A percentile compares a stretch with the other conserved stretches of the same genome.
phyloP scores from a whole-genome alignment of 139 green algal species.

The Picochlorum sp. region DNA sequence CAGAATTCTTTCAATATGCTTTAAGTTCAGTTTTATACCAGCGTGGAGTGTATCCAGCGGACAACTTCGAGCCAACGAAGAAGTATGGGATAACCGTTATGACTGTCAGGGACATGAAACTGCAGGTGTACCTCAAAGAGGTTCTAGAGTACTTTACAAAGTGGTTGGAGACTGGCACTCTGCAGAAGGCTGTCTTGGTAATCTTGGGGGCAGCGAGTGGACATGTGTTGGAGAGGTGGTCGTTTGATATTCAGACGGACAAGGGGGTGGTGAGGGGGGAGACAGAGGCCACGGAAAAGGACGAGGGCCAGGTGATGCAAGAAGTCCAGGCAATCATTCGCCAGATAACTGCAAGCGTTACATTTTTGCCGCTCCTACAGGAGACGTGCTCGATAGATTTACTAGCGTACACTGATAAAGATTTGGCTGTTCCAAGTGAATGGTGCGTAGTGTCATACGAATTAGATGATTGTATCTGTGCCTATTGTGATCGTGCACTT shows the following conservation, averaged over 20 bases:
- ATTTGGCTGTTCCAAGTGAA: slow-evolving; percentile 61
- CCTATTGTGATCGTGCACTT: too few relatives aligned
- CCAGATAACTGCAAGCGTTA: slow-evolving; percentile 87
- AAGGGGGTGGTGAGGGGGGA: slow-evolving; percentile 41
- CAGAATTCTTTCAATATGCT: slow-evolving; percentile 91
- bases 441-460: slow-evolving; percentile 36
- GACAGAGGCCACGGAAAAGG: slow-evolving; percentile 50
- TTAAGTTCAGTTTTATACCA: slow-evolving; percentile 94
- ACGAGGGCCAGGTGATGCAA: slow-evolving; percentile 67
- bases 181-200: slow-evolving; percentile 91
- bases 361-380: slow-evolving; percentile 89
- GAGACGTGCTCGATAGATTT: slow-evolving; percentile 89
- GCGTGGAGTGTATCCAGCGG: slow-evolving; percentile 86
- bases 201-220: slow-evolving; percentile 51
- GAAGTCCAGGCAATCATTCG: slow-evolving; percentile 94
- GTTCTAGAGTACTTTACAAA: slow-evolving; percentile 79
- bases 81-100: slow-evolving; percentile 90
- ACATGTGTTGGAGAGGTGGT: slow-evolving; percentile 90
- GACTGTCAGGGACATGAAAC: slow-evolving; percentile 64
- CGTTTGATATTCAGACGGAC: slow-evolving; percentile 90
- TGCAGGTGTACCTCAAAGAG: slow-evolving; percentile 69
- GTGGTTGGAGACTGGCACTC: slow-evolving; percentile 70
- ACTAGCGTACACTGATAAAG: slow-evolving; percentile 78
- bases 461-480: too few relatives aligned
- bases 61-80: slow-evolving; percentile 76